A percentile compares a stretch with the other conserved stretches of the same genome.
Evolutionary conservation across 1,284 basidiomycete species (phyloP).

Genomic region (Tremellales sp.): DNA sequence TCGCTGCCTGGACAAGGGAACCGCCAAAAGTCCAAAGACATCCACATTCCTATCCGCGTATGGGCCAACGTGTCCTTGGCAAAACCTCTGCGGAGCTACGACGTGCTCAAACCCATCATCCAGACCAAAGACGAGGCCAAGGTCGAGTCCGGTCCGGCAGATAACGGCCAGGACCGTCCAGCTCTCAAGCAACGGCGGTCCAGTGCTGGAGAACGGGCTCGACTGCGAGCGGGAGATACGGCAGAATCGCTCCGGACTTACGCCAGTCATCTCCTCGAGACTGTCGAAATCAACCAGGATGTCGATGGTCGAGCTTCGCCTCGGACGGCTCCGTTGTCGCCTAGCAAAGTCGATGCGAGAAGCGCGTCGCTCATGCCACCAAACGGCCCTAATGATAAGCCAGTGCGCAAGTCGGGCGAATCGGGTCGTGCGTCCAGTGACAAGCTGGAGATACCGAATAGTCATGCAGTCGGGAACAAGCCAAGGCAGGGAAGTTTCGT

Average conservation of each 20-base stretch:
- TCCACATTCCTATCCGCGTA: slow-evolving; percentile 36
- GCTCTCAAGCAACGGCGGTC: slow-evolving; percentile 5
- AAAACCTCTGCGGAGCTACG: slow-evolving; percentile 32
- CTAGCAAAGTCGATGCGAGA: slow-evolving; percentile 3
- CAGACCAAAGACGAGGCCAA: slow-evolving; percentile 45
- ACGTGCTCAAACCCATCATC: slow-evolving; percentile 43
- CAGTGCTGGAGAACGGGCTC: slow-evolving; percentile 4
- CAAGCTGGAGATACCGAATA: slow-evolving; percentile 3
- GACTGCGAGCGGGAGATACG: slow-evolving; percentile 16
- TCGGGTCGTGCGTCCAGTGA: background rate
- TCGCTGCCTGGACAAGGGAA: slow-evolving; percentile 31
- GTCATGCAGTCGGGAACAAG: slow-evolving; percentile 2
- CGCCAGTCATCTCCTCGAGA: slow-evolving; percentile 32
- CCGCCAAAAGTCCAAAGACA: slow-evolving; percentile 35
- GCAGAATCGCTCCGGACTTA: slow-evolving; percentile 25
- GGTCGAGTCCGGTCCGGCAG: slow-evolving; percentile 8
- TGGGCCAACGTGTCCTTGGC: slow-evolving; percentile 42
- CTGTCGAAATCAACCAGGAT: slow-evolving; percentile 7
- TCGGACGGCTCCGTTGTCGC: slow-evolving; percentile 10
- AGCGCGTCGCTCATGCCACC: no score
- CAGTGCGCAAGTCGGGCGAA: background rate
- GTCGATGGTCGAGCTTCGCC: background rate
- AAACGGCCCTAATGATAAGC: background rate
- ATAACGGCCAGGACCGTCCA: background rate
- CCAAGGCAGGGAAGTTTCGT: slow-evolving; percentile 24